Base-by-base conservation (phyloP, 495 filamentous ascomycete species). In the Tuber melanosporum region DNA sequence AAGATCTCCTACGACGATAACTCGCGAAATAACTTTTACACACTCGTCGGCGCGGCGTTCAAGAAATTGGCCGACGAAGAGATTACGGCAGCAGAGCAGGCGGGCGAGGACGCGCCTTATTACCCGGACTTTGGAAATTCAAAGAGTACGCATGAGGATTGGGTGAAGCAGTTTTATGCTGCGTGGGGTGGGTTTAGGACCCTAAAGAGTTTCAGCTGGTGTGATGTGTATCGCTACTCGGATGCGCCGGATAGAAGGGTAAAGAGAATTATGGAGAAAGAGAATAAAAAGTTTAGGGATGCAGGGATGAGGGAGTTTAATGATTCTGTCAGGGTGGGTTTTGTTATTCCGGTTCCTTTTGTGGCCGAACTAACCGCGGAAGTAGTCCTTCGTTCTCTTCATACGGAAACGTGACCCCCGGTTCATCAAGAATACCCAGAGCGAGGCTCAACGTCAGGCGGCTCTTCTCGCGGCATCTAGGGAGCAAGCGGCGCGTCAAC, bases 381-480 rank as follows among this genome's bases (percentile, higher is more conserved):
- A 36, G 15, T 14, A 88, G 70, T 92, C 91, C 1, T 88, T 99
- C 20, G 93, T 98, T 19, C 88, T 90, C 17, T 98, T 98, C 84
- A 91, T 94, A n/a, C 92, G 92, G 78, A 98, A 97, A 85, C 89
- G 95, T 43, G 95, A 99, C 80, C 93, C 93, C 0, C 90, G 95
- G 73, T 97, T 92, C 82, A 89, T 89, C 49, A 83, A 85, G 19
- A 90, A 92, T 75, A 85, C 85, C 3, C 91, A 95, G 80, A 91
- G 88, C 49, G 93, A 97, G 79, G 91, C 88, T 41, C 92, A 98
- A 78, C 88, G 94, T 8, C 93, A 95, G 84, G 91, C 92, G 83
- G 85, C 87, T 10, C 87, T 97, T 71, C 90, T 92, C n/a, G 91
- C 92, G 66, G 91, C 92, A 1, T 90, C 91, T 20, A 89, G 90